phyloP scores from a whole-genome alignment of 2,329 filamentous ascomycete genomes.

The Exophiala bonariae region DNA sequence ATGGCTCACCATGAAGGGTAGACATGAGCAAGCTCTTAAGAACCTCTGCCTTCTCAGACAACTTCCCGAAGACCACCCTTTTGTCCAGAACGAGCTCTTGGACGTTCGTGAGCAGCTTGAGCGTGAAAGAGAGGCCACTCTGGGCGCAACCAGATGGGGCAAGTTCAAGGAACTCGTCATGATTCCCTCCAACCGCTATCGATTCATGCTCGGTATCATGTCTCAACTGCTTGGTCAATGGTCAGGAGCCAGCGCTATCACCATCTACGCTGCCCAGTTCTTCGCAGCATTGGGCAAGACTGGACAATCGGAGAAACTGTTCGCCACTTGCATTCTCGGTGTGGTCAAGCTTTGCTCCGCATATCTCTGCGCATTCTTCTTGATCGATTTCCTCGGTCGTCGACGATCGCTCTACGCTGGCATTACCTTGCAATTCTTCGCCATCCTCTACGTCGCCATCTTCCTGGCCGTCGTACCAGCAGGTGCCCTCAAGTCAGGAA shows the following conservation, averaged over 20 bases:
- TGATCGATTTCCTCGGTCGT: conserved; percentile 24
- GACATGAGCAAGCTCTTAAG: not conserved
- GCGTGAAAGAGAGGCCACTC: conserved; percentile 49
- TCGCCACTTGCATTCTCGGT: conserved; percentile 22
- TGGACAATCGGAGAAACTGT: conserved; percentile 16
- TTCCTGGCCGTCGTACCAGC: conserved; percentile 65
- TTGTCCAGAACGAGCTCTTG: conserved; percentile 41
- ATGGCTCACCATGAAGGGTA: not conserved
- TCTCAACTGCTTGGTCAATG: conserved; percentile 72
- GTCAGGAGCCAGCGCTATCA: conserved; percentile 61
- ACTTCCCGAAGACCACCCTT: conserved; percentile 42
- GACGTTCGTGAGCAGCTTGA: conserved; percentile 40
- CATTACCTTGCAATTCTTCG: conserved; percentile 59
- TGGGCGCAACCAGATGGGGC: conserved; percentile 14
- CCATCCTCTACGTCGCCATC: conserved; percentile 63
- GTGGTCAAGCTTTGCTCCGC: conserved; percentile 20
- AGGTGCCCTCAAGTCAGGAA: conserved; percentile 51
- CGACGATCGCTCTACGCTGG: conserved; percentile 59
- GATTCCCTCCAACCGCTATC: conserved; percentile 68
- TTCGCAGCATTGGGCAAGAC: conserved; percentile 18
- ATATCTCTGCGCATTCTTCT: conserved; percentile 18
- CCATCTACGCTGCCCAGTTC: conserved; percentile 22
- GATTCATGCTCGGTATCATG: conserved; percentile 66
- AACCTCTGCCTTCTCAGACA: conserved; percentile 39
- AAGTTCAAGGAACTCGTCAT: conserved; percentile 33